Evolutionary conservation across 2,329 filamentous ascomycete species (phyloP).

Genomic region (Sporothrix luriei): DNA sequence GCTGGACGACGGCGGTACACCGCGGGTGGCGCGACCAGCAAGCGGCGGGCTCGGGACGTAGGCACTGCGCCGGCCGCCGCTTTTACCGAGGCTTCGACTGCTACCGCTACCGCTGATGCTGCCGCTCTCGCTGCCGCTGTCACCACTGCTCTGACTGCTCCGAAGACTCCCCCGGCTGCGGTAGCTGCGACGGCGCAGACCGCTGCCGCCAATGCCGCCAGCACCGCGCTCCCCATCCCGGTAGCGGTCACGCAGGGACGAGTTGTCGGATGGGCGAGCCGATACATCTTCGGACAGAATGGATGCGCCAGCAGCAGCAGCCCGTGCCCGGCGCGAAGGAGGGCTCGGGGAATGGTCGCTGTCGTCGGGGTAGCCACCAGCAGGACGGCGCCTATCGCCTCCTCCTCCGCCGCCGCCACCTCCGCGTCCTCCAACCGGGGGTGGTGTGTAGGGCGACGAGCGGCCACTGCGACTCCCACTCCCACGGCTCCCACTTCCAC

Average conservation of each 20-base stretch:
- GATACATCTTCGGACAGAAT: constrained; percentile 24
- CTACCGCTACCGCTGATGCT: too few species aligned
- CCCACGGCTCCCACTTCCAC: not conserved
- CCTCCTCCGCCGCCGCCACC: not conserved
- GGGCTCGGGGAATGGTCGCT: constrained; percentile 3
- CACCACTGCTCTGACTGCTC: not conserved
- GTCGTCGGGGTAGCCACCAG: constrained; percentile 2
- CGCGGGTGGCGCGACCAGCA: not conserved
- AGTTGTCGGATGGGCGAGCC: constrained; percentile 20
- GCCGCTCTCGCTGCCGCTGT: not conserved
- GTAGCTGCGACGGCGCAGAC: not conserved
- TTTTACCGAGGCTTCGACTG: not conserved
- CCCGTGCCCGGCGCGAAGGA: not conserved
- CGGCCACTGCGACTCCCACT: not conserved
- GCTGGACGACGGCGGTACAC: constrained; percentile 22
- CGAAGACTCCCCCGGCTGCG: not conserved
- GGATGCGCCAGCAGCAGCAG: not conserved
- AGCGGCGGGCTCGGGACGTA: not conserved
- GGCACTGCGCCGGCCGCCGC: not conserved
- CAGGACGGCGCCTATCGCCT: not conserved
- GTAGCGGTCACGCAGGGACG: constrained; percentile 26
- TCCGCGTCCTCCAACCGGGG: not conserved
- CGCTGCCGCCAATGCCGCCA: constrained; percentile 19
- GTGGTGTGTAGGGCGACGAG: not conserved
- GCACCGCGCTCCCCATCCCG: not conserved